Base-by-base conservation (phyloP, 2,329 filamentous ascomycete species). In the Alternaria hordeiaustralica region DNA sequence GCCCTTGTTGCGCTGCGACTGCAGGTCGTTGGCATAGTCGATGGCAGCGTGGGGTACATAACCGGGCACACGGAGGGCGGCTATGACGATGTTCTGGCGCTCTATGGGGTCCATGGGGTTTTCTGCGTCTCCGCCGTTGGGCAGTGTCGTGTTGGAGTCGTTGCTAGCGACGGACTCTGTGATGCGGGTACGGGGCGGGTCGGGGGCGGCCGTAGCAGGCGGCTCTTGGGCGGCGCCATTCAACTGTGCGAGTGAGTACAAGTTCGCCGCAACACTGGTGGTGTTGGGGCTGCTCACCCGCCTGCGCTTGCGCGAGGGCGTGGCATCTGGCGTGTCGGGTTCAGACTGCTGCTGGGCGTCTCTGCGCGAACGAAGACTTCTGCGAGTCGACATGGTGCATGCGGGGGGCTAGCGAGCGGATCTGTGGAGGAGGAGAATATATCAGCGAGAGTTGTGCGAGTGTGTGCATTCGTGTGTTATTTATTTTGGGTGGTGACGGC, bases 21-120 rank as follows among this genome's bases (percentile, higher is more conserved):
- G 81, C 49, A 85, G 75, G 60, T 84, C 82, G 61, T 87, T 84
- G 2, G 85, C 84, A 69, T 88, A 90, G 50, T 86, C 81, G 44
- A 89, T 74, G 2, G 84, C 78, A n/a, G 85, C 84, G 65, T 89
- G 87, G 2, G 90, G 83, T 3, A 86, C 77, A 68, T 84, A 83
- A 53, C 79, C 75, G 18, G 84, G 81, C 21, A 81, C 76, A 65
- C 79, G 80, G 58, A 85, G 77, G 47, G 80, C 78, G 57, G 79
- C 73, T 30, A 79, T 79, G 33, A 80, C 73, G 26, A 74, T 64
- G 57, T 79, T 79, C 65, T 80, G 78, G 63, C 76, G 71, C 64
- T 79, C 78, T 5, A 79, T 66, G 15, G 76, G 74, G 58, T 78
- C 75, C 30, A 61, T 23, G n/a, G 73, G 66, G 25, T 67, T 70